Base-by-base conservation (phyloP, 805 yeast genomes). In the Hanseniaspora pseudoguilliermondii region DNA sequence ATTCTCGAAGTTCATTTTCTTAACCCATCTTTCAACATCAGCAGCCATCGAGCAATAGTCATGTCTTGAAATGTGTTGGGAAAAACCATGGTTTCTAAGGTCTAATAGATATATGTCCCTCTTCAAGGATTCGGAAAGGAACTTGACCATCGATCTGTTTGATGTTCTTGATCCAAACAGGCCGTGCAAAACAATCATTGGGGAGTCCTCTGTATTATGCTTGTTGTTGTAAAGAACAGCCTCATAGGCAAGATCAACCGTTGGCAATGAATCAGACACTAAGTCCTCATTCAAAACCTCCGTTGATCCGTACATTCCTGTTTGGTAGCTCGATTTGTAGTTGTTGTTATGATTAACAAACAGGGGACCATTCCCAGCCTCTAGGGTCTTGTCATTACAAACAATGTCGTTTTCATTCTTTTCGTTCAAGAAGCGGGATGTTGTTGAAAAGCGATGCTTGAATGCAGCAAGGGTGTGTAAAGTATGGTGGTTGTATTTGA, bases 81-180 rank as follows among this genome's bases (percentile, higher is more conserved):
- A 86, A n/a, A 76, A 81, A 1, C 98, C 98, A 66, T 90, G 96
- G 68, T 93, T 90, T 59, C 98, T 73, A 57, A 90, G 73, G 66
- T 91, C 97, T 18, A 84, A 64, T 60, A 86, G 77, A 64, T 77
- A 83, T 3, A 84, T 80, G 58, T 82, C 82, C 47, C 88, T 69
- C 27, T 71, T 66, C 57, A 84, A 64, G 13, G 64, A 60, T 21
- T 67, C 67, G 16, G 79, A 75, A 36, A 84, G 66, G 53, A 73
- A 75, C 63, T 78, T 79, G 10, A 88, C 86, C n/a, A 90, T 86
- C 0, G 87, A 73, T 57, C 96, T 71, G 63, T 86, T 87, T 67
- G 89, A 91, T n/a, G 77, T 63, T 61, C 80, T 84, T 54, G 84
- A 81, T 1, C 97, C 98, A 68, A 93, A 87, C 11, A 91, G 69